Conservation (phyloP, 805 yeast genomes). For the Martiniozyma abietophila region DNA sequence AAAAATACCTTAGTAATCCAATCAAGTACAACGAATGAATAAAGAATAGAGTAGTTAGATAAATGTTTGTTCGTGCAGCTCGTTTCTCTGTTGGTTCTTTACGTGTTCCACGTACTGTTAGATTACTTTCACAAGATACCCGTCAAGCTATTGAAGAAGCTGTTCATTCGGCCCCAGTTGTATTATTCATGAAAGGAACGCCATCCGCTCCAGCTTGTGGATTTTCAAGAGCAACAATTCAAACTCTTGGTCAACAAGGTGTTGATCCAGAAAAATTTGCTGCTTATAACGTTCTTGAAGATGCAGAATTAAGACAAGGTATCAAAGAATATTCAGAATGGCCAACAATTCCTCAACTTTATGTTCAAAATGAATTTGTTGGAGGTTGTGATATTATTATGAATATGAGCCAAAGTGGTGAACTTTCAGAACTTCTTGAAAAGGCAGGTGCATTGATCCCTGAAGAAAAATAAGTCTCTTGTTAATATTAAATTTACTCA, state of each 20-base stretch:
- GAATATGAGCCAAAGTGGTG: conserved; percentile 88
- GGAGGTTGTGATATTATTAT: conserved; percentile 97
- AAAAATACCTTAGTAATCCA: too few species aligned
- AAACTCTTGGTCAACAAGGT: conserved; percentile 89
- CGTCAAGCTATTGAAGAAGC: conserved; percentile 80
- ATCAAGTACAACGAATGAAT: too few species aligned
- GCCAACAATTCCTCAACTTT: conserved; percentile 98
- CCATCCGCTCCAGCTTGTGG: conserved; percentile 99
- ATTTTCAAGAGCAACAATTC: conserved; percentile 90
- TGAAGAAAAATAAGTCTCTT: too few species aligned
- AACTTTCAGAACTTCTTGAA: conserved; percentile 76
- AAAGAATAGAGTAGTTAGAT: too few species aligned
- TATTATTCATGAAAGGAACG: conserved; percentile 96
- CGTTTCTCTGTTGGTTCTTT: too few species aligned
- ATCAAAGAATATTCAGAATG: conserved; percentile 92
- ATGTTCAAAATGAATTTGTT: conserved; percentile 81
- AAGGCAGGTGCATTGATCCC: conserved; percentile 71
- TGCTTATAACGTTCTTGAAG: conserved; percentile 93
- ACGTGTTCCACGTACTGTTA: too few species aligned
- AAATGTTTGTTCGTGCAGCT: too few species aligned
- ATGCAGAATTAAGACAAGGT: conserved; percentile 87
- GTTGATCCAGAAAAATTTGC: conserved; percentile 96
- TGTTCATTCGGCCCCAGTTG: conserved; percentile 84
- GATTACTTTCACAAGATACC: conserved; percentile 65
- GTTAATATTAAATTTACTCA: too few species aligned